Conservation (phyloP, 2,329 filamentous ascomycete genomes). For the Emergomyces orientalis region DNA sequence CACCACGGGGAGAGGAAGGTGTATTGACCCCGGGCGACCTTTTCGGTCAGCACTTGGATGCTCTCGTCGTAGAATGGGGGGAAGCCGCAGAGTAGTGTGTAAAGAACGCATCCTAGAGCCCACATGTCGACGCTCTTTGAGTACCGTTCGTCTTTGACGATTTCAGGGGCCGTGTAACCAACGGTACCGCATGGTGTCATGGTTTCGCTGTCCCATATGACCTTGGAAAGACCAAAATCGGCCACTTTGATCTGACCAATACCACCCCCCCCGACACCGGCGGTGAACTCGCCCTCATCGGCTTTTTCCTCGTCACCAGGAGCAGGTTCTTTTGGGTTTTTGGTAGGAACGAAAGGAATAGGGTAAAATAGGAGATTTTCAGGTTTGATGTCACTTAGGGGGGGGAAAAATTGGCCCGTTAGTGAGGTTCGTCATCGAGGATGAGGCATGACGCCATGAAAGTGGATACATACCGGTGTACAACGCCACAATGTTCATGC, state of each 20-base stretch:
- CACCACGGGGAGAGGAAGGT: conserved; percentile 98
- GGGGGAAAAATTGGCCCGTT: conserved; percentile 26
- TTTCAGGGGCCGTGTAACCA: conserved; percentile 95
- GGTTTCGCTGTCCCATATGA: conserved; percentile 95
- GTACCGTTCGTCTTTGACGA: conserved; percentile 97
- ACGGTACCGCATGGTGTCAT: conserved; percentile 99
- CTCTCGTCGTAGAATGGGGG: conserved; percentile 98
- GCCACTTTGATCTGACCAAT: conserved; percentile 96
- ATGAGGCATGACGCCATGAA: conserved; percentile 9
- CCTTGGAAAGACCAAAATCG: conserved; percentile 94
- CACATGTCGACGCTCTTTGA: conserved; percentile 99
- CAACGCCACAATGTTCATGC: conserved; percentile 88
- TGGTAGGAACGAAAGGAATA: conserved; percentile 69
- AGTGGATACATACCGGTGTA: conserved; percentile 67
- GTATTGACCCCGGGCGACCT: conserved; percentile 92
- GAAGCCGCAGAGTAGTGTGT: conserved; percentile 94
- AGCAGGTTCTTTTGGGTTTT: conserved; percentile 66
- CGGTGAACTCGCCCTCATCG: conserved; percentile 88
- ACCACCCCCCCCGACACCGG: conserved; percentile 71
- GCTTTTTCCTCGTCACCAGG: conserved; percentile 94
- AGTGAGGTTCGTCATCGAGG: conserved; percentile 18
- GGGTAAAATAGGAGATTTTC: conserved; percentile 94
- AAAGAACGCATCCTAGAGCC: conserved; percentile 92
- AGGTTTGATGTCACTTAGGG: conserved; percentile 81
- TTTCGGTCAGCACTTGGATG: conserved; percentile 92